Percentiles rank a stretch among this genome's conserved stretches.
Conservation (phyloP, 192 early-diverging fungal species). For the Pilaira anomala region DNA sequence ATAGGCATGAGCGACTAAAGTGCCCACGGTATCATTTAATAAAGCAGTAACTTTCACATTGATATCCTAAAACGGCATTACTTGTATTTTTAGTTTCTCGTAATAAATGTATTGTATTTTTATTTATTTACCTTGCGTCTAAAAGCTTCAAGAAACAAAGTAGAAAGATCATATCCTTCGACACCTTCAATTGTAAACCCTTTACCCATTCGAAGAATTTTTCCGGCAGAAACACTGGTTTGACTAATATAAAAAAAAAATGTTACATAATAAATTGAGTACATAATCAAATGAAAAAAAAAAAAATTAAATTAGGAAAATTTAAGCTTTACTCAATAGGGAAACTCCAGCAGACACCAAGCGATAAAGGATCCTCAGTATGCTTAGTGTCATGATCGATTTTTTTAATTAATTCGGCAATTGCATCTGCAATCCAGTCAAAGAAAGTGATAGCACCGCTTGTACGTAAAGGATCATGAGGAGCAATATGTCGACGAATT, state of each 20-base stretch:
- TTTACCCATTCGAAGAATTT: conserved; percentile 66
- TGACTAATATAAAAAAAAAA: conserved; percentile 34
- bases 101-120: neutral
- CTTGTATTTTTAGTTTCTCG: too few species aligned
- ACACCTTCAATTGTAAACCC: conserved; percentile 80
- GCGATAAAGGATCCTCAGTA: conserved; percentile 13
- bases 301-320: too few species aligned
- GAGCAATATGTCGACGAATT: conserved; percentile 67
- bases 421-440: conserved; percentile 75
- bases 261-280: neutral
- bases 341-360: conserved; percentile 82
- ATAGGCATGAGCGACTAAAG: conserved; percentile 87
- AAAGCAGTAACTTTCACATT: conserved; percentile 81
- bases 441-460: conserved; percentile 66
- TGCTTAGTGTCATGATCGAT: conserved; percentile 6
- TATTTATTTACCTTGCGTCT: conserved; percentile 43
- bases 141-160: conserved; percentile 78
- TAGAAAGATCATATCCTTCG: conserved; percentile 78
- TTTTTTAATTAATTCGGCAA: conserved; percentile 18
- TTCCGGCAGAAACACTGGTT: conserved; percentile 38
- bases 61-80: conserved; percentile 44
- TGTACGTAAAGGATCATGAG: conserved; percentile 70
- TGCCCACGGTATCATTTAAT: conserved; percentile 95
- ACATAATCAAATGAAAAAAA: conserved; percentile 1
- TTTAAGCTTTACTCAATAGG: conserved; percentile 63